These are phyloP conservation scores for Populus euphratica DNA, from an alignment of 345 rosid species.

Conservation along the genomic window DNA sequence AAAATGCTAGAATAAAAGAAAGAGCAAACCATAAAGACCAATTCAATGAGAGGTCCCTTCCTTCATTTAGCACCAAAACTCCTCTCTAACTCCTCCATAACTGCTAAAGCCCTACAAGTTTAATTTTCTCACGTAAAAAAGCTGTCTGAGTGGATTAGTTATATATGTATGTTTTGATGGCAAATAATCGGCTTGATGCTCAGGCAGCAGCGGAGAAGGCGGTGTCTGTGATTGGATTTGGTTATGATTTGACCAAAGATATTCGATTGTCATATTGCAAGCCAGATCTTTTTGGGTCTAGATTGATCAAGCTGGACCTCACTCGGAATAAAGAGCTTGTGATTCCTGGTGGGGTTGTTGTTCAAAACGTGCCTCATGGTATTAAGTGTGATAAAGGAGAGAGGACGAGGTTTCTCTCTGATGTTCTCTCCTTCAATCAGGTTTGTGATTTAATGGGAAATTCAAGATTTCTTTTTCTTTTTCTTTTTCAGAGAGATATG, in stretches of 20 bases:
- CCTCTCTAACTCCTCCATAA: background rate
- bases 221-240: constrained; percentile 78
- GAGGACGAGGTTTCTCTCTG: constrained; percentile 72
- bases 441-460: constrained; percentile 22
- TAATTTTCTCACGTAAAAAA: background rate
- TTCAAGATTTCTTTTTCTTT: background rate
- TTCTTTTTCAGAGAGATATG: background rate
- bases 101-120: background rate
- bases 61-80: background rate
- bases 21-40: background rate
- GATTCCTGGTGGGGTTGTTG: constrained; percentile 73
- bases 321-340: constrained; percentile 45
- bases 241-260: constrained; percentile 64
- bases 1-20: background rate
- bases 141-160: background rate
- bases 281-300: constrained; percentile 44
- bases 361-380: constrained; percentile 50
- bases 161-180: constrained; percentile 28
- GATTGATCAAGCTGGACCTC: constrained; percentile 54
- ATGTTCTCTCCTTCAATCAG: constrained; percentile 81
- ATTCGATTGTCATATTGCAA: constrained; percentile 59
- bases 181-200: constrained; percentile 48
- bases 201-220: constrained; percentile 81
- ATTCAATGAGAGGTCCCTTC: background rate
- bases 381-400: constrained; percentile 97